Base-by-base conservation (phyloP, 2,329 filamentous ascomycete species). In the Huntiella bhutanensis region DNA sequence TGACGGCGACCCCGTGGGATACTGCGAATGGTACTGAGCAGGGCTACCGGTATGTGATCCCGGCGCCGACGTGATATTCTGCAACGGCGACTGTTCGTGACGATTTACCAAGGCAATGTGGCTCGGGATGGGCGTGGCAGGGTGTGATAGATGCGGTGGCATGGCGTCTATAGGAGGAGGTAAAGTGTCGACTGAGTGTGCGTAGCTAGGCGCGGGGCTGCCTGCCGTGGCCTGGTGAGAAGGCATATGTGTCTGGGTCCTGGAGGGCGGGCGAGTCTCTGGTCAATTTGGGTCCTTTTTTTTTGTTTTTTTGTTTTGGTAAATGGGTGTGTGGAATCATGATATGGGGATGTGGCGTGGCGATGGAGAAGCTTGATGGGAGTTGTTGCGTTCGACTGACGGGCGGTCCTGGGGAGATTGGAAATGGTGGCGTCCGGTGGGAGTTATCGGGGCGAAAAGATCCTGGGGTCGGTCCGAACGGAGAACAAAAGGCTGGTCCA, bases 191-290 rank as follows among this genome's bases (percentile, higher is more conserved):
- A 41, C 40, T 7, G 39, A 40, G 43, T 33, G 34, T 15, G 32
- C 39, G 34, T 41, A 49, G 28, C 47, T 45, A n/a, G 34, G 17
- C 22, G 47, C 47, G 8, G 47, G 43, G 42, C 47, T 49, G 15
- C n/a, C 43, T 13, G 43, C 32, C 17, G 43, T 39, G 16, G 45
- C 33, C n/a, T 43, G 22, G 13, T 16, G 37, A 46, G 44, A 39
- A 46, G 44, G 19, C 28, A 16, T 28, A 33, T 19, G 32, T 39
- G 46, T 22, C 16, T 43, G 36, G 34, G 47, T 49, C 47, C 47
- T 49, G 47, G 47, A 49, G 32, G 45, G 47, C 45, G 42, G 41
- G 33, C 37, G 45, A 37, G 47, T 33, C 42, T 34, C 34, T 49
- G 43, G 47, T 49, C 47, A 49, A 49, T 49, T 38, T 34, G 42